A percentile compares a stretch with the other conserved stretches of the same genome.
phyloP scores from a whole-genome alignment of 768 basidiomycete species.

The Mycena capillaripes region DNA sequence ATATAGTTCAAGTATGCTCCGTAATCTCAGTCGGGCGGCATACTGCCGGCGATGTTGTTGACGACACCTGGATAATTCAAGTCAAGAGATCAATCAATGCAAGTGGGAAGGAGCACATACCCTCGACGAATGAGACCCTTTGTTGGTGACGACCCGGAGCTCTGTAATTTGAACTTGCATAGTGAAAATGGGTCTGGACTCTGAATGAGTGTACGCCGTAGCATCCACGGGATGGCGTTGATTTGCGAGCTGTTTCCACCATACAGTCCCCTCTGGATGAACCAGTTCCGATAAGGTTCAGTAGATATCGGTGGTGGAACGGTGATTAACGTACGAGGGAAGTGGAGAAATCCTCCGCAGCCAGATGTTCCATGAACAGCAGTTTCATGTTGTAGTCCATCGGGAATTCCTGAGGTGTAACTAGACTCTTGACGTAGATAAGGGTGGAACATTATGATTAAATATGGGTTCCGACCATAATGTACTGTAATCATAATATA shows the following conservation, averaged over 20 bases:
- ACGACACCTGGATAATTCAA: no score
- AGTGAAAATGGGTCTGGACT: no score
- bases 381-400: slow-evolving; percentile 47
- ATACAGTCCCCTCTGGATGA: slow-evolving; percentile 43
- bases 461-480: no score
- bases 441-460: no score
- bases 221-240: slow-evolving; percentile 39
- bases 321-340: not conserved
- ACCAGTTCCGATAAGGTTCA: slow-evolving; percentile 38
- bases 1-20: not conserved
- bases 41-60: no score
- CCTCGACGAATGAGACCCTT: no score
- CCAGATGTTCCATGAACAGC: slow-evolving; percentile 53
- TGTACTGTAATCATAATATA: no score
- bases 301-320: not conserved
- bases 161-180: no score
- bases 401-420: slow-evolving; percentile 51
- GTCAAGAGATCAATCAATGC: no score
- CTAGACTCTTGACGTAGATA: slow-evolving; percentile 56
- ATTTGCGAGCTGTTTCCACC: slow-evolving; percentile 49
- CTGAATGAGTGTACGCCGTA: slow-evolving; percentile 49
- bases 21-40: not conserved
- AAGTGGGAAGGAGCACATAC: no score
- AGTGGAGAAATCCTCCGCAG: slow-evolving; percentile 49
- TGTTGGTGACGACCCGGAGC: no score